Evolutionary conservation across 805 yeast genomes (phyloP).

Genomic region (Metschnikowia lachancei): DNA sequence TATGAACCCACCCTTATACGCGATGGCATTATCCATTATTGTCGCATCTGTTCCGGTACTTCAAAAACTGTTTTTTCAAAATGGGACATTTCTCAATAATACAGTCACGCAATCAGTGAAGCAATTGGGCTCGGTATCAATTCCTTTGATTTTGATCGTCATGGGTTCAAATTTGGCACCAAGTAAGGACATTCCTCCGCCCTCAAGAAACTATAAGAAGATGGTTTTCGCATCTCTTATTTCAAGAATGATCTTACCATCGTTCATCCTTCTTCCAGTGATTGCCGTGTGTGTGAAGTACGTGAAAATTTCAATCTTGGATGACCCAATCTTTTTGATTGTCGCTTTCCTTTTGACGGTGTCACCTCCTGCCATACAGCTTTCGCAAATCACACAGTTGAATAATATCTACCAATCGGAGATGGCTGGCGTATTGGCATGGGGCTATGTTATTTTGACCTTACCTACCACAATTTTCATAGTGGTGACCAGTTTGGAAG

Average conservation of each 20-base stretch:
- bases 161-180: conserved; percentile 79
- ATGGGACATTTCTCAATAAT: conserved; percentile 59
- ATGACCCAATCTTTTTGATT: conserved; percentile 76
- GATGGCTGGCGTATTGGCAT: conserved; percentile 78
- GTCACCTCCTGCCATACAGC: conserved; percentile 81
- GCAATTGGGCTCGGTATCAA: conserved; percentile 71
- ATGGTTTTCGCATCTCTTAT: conserved; percentile 66
- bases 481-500: conserved; percentile 65
- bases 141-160: conserved; percentile 72
- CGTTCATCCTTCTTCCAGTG: conserved; percentile 62
- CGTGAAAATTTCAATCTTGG: conserved; percentile 63
- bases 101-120: conserved; percentile 62
- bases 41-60: conserved; percentile 65
- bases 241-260: conserved; percentile 77
- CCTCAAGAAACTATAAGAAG: conserved; percentile 58
- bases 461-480: conserved; percentile 72
- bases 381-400: conserved; percentile 76
- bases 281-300: conserved; percentile 64
- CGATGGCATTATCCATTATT: conserved; percentile 66
- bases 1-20: conserved; percentile 83
- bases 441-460: conserved; percentile 77
- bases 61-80: conserved; percentile 54
- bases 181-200: conserved; percentile 62
- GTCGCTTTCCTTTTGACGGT: conserved; percentile 74
- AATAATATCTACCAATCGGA: conserved; percentile 74